Evolutionary conservation across 768 basidiomycete species (phyloP), one percentile per base, ranked within the genome.

Genomic region (Boletus bicolor): DNA sequence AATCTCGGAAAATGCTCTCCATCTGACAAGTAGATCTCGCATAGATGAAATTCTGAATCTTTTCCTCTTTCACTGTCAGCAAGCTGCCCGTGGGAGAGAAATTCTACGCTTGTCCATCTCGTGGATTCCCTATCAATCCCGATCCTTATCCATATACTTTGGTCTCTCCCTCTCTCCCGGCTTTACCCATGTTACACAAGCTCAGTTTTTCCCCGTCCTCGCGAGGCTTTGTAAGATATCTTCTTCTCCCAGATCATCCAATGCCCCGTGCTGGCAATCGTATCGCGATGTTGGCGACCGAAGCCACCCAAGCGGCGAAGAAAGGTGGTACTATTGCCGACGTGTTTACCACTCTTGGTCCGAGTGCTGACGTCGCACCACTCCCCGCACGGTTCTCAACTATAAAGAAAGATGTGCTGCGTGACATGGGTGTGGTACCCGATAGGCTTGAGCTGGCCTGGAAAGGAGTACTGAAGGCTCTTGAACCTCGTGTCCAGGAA

Each of bases 311-410:
- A 21, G 51, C 1, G 2, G 30, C 19, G 9, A 73, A 67, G 61
- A 56, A 60, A 17, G 68, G 69, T 42, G 78, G 72, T n/a, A 69
- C 75, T 21, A 80, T 84, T 39, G 75, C 76, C 21, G 72, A 73
- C 32, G 74, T 81, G 26, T 82, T 82, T 56, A 71, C 76, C 0
- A 77, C 78, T 4, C 71, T 81, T 8, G 71, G 72, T 2, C 72
- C 73, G 2, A 74, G 74, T 28, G 69, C 72, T 39, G 61, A 71
- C 1, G 68, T 68, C 5, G 68, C 68, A 1, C 68, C 67, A 5
- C 77, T 89, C 5, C 86, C 86, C 0, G 63, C 72, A 8, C 78
- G 87, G 0, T 90, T 89, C 56, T 61, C 76, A 0, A 76, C 78
- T 7, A 68, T 91, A 26, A 91, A 92, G 73, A 77, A 76, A 55